Evolutionary conservation across 257 asterid genomes (phyloP), one percentile per base, ranked within the genome.

Genomic region (Plantago elongata): DNA sequence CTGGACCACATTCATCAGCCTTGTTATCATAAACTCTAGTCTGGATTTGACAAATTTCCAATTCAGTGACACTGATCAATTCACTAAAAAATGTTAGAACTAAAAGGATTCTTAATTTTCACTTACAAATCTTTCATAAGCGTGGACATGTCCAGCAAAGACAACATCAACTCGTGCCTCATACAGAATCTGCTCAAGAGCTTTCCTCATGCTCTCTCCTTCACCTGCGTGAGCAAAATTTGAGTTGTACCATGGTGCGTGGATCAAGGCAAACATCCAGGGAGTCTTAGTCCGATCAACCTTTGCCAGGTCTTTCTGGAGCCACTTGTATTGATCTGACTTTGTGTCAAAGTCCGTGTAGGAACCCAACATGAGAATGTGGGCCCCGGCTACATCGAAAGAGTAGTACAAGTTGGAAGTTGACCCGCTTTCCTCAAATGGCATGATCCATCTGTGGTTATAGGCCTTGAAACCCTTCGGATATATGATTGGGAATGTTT

Each of bases 131-230:
- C 99, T 81, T 68, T 92, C 99, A 5, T 92, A 92, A 18, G 99
- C 97, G 66, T 92, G 99, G 13, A 92, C 94, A 52, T 92, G 99
- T 1, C 99, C 99, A 0, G 99, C 87, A 15, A 89, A 89, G 2
- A 92, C 82, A 3, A 70, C 66, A 48, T 92, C 95, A 6, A 85
- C 93, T 0, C 81, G 76, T 40, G 99, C 93, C 2, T 44, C 8
- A 56, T 69, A 83, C 5, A 92, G 69, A 77, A 92, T 64, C 14
- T 75, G 83, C 74, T 92, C 99, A 89, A 92, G 78, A 4, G 77
- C 71, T 8, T 45, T 68, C 75, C 83, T 89, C 99, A 92, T 92
- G 3, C 68, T 74, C 70, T 82, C 99, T 0, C 42, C 0, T 63
- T 92, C 99, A 0, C 83, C 91, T 46, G 86, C 95, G 63, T 92